These are phyloP conservation scores for Bretschneidera sinensis DNA, from an alignment of 345 rosid species.

Conservation along the genomic window DNA sequence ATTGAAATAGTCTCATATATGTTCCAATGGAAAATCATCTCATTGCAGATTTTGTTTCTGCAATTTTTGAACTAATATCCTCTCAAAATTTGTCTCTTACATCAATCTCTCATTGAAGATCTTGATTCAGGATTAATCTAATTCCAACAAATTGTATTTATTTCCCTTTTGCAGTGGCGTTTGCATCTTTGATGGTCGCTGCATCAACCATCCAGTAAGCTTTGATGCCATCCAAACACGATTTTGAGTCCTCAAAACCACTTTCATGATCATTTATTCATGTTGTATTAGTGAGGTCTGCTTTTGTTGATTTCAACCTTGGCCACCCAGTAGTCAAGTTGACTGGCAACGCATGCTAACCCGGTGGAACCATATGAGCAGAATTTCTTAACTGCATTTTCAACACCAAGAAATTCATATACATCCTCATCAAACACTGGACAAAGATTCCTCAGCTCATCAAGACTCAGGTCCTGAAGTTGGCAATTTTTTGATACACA, in stretches of 20 bases:
- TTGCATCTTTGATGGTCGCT: not conserved
- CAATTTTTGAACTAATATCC: too few species aligned
- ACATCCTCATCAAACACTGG: constrained; percentile 72
- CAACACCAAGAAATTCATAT: constrained; percentile 67
- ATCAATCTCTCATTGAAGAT: not conserved
- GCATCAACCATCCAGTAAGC: not conserved
- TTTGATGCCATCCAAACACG: not conserved
- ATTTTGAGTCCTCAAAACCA: not conserved
- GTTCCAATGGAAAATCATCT: not conserved
- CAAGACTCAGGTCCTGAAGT: constrained; percentile 68
- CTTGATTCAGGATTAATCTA: not conserved
- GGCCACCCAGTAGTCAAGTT: constrained; percentile 58
- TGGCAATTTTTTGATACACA: constrained; percentile 68
- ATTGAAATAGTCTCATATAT: too few species aligned
- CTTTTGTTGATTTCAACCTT: constrained; percentile 40
- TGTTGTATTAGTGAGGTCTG: not conserved
- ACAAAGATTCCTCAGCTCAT: constrained; percentile 56
- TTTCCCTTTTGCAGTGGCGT: not conserved
- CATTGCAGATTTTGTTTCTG: not conserved
- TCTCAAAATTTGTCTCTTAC: not conserved
- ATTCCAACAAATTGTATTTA: not conserved
- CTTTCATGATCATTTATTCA: not conserved
- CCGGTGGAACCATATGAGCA: constrained; percentile 78
- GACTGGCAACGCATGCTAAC: constrained; percentile 50
- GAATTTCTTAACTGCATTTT: constrained; percentile 74